Evolutionary conservation across 805 yeast species (phyloP).

Genomic region (Candida sakaeoensis): DNA sequence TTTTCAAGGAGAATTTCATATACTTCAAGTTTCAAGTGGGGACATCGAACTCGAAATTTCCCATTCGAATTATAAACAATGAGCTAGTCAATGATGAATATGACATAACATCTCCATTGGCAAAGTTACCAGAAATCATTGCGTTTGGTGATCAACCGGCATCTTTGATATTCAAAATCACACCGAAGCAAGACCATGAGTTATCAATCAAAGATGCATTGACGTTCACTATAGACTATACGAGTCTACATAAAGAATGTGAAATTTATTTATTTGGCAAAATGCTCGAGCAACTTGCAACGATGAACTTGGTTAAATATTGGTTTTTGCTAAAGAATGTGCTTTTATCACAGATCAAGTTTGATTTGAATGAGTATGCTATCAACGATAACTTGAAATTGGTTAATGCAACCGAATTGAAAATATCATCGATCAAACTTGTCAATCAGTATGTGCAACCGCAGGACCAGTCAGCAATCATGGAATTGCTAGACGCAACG

Average conservation of each 20-base stretch:
- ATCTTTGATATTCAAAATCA: slow-evolving; percentile 55
- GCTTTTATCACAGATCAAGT: slow-evolving; percentile 18
- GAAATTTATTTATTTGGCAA: slow-evolving; percentile 4
- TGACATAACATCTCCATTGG: slow-evolving; percentile 17
- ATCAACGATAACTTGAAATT: slow-evolving; percentile 18
- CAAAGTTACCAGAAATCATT: slow-evolving; percentile 30
- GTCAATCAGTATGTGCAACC: slow-evolving; percentile 11
- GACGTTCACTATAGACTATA: slow-evolving; percentile 41
- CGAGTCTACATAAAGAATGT: slow-evolving; percentile 47
- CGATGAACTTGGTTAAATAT: slow-evolving; percentile 14
- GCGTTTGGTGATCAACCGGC: slow-evolving; percentile 73
- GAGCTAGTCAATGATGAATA: slow-evolving; percentile 29
- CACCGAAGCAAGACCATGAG: slow-evolving; percentile 17
- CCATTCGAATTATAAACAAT: slow-evolving; percentile 51
- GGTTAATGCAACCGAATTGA: slow-evolving; percentile 17
- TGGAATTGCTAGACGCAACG: slow-evolving; percentile 4
- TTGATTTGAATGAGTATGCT: slow-evolving; percentile 30
- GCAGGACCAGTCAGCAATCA: slow-evolving; percentile 12
- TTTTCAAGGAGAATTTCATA: slow-evolving; percentile 53
- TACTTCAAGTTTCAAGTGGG: slow-evolving; percentile 70
- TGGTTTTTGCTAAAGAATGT: slow-evolving; percentile 20
- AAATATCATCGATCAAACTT: slow-evolving; percentile 13
- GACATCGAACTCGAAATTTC: slow-evolving; percentile 47
- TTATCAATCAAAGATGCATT: slow-evolving; percentile 31
- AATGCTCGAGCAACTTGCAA: background rate